A percentile compares a stretch with the other conserved stretches of the same genome.
Conservation (phyloP, 805 yeast species). For the Saccharomyces jurei region DNA sequence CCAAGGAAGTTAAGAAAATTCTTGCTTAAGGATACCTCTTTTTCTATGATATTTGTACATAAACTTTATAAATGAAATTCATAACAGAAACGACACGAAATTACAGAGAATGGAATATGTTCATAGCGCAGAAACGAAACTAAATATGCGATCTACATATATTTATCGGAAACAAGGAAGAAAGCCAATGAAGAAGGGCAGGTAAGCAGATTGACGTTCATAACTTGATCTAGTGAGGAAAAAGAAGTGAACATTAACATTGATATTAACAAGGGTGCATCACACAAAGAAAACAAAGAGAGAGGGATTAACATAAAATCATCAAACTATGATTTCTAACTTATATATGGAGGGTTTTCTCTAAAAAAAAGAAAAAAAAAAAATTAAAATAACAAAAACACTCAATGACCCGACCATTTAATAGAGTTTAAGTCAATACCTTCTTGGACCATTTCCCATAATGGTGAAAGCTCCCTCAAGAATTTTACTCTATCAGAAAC, state of each 20-base stretch:
- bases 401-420: conserved; percentile 95
- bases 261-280: not conserved
- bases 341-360: not conserved
- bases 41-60: not conserved
- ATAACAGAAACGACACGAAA: not conserved
- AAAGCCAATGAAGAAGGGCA: not conserved
- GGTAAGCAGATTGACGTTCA: not conserved
- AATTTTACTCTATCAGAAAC: conserved; percentile 83
- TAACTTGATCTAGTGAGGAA: not conserved
- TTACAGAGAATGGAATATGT: not conserved
- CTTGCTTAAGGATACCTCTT: conserved; percentile 24
- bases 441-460: conserved; percentile 99
- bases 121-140: not conserved
- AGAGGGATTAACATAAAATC: not conserved
- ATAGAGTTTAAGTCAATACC: conserved; percentile 91
- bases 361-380: not conserved
- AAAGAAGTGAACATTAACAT: not conserved
- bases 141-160: not conserved
- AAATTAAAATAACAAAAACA: not conserved
- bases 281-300: not conserved
- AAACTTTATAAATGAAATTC: not conserved
- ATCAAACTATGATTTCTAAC: not conserved
- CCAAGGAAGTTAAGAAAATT: conserved; percentile 54
- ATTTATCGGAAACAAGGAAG: not conserved
- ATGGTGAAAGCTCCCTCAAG: conserved; percentile 84